Percentiles rank a stretch among this genome's conserved stretches.
These are phyloP conservation scores for Cryptococcus sp. DNA, from an alignment of 1,284 basidiomycete species.

Conservation along the genomic window DNA sequence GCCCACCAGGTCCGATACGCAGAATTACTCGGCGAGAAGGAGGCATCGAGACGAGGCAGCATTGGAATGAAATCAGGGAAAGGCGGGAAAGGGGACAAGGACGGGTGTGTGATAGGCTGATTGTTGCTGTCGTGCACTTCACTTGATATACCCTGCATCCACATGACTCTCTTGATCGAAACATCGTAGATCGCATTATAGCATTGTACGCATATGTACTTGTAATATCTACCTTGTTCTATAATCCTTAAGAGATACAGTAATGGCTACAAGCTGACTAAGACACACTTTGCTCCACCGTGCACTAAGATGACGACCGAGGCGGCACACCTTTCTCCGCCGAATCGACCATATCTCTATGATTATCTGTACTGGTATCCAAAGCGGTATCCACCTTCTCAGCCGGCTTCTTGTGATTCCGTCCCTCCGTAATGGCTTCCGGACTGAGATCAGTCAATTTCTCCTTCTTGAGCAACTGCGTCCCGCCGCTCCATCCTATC, in stretches of 20 bases:
- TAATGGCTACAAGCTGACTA: too few species aligned
- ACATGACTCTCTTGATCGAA: neutral
- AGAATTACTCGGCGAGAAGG: slow-evolving; percentile 45
- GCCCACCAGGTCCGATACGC: slow-evolving; percentile 46
- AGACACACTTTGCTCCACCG: too few species aligned
- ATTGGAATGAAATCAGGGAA: neutral
- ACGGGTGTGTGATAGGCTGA: too few species aligned
- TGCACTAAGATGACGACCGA: too few species aligned
- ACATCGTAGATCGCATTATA: neutral
- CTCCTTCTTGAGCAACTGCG: slow-evolving; percentile 29
- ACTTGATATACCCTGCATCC: neutral
- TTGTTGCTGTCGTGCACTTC: neutral
- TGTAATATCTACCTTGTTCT: neutral
- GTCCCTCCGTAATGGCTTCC: slow-evolving; percentile 35
- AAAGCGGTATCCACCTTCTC: too few species aligned
- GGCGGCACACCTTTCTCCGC: too few species aligned
- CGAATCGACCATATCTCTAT: too few species aligned
- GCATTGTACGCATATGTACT: neutral
- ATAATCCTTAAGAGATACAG: too few species aligned
- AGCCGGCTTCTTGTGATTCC: too few species aligned
- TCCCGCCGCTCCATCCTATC: slow-evolving; percentile 48
- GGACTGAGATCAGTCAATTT: slow-evolving; percentile 36
- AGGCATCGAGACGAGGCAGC: slow-evolving; percentile 17
- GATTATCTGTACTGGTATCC: too few species aligned
- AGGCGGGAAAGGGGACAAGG: neutral